Evolutionary conservation across 108 stramenopile species (phyloP), one percentile per base, ranked within the genome.

Genomic region (Epithemia pelagica): DNA sequence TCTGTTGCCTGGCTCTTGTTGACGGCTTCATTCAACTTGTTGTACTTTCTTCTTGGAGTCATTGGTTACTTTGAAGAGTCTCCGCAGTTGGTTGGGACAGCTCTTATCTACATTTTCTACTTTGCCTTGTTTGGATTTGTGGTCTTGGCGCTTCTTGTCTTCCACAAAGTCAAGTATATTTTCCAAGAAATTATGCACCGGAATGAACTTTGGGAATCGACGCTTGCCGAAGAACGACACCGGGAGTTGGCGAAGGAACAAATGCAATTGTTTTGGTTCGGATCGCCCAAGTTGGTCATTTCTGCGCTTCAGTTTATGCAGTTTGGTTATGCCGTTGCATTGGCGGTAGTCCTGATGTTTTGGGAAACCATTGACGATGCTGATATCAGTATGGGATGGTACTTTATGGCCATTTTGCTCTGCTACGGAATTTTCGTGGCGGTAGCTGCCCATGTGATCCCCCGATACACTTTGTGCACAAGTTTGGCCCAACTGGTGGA

Each of bases 321-420:
- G 53, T 91, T 95, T 74, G 91, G 87, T 26, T 95, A 85, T 65
- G 88, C 94, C n/a, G 64, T 91, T n/a, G 82, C 76, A n/a, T 67
- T 92, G 33, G 64, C 86, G 2, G 65, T 85, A 37, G 72, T 92
- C 29, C 72, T 90, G 25, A 83, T 90, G 29, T 92, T 77, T 69
- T 77, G 74, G 68, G 55, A 72, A 7, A 37, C 68, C 28, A 63
- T 86, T 58, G 30, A 76, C 51, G 63, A 78, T 46, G 55, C 24
- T 23, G 15, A 70, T 33, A 46, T 61, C 22, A 66, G 29, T 21
- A 57, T 66, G 21, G 30, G 25, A 18, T 62, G 32, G 52, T 82
- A 68, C 37, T 61, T 84, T 8, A 10, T 79, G 27, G 76, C 54
- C 0, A 63, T 74, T 18, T 22, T 79, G n/a, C 54, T 72, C n/a